Percentiles rank a stretch among this genome's conserved stretches.
Conservation (phyloP, 208 protist species). For the Crithidia fasciculata region DNA sequence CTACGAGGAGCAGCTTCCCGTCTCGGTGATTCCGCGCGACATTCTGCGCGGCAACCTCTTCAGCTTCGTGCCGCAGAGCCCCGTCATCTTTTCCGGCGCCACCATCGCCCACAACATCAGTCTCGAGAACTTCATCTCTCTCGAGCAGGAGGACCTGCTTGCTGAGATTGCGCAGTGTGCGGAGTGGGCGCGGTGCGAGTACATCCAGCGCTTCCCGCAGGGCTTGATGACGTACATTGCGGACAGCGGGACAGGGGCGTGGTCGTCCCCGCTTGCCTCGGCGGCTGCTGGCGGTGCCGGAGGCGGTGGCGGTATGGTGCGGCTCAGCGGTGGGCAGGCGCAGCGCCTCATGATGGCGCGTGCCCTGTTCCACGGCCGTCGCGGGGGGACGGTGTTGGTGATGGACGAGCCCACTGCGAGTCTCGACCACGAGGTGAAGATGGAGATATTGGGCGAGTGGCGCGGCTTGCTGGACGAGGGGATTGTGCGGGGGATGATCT, state of each 20-base stretch:
- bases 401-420: conserved; percentile 84
- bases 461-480: conserved; percentile 47
- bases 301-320: conserved; percentile 43
- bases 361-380: conserved; percentile 58
- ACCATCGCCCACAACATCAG: conserved; percentile 86
- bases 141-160: conserved; percentile 49
- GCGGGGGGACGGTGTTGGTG: conserved; percentile 59
- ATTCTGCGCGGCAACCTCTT: conserved; percentile 63
- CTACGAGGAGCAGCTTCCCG: conserved; percentile 22
- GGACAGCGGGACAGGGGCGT: conserved; percentile 32
- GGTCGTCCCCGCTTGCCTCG: conserved; percentile 23
- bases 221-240: conserved; percentile 65
- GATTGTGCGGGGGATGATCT: conserved; percentile 54
- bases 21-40: conserved; percentile 40
- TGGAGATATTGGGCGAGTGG: conserved; percentile 50
- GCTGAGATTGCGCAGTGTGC: conserved; percentile 41
- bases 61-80: conserved; percentile 73
- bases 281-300: conserved; percentile 23
- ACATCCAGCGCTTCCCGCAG: conserved; percentile 63
- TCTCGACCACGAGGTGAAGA: conserved; percentile 60
- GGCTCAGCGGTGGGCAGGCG: conserved; percentile 73
- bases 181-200: conserved; percentile 61
- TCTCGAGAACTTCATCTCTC: conserved; percentile 57
- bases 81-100: conserved; percentile 66
- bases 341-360: conserved; percentile 82